Conservation (phyloP, 225 moss, liverwort and hornwort species). For the Asterella californica region DNA sequence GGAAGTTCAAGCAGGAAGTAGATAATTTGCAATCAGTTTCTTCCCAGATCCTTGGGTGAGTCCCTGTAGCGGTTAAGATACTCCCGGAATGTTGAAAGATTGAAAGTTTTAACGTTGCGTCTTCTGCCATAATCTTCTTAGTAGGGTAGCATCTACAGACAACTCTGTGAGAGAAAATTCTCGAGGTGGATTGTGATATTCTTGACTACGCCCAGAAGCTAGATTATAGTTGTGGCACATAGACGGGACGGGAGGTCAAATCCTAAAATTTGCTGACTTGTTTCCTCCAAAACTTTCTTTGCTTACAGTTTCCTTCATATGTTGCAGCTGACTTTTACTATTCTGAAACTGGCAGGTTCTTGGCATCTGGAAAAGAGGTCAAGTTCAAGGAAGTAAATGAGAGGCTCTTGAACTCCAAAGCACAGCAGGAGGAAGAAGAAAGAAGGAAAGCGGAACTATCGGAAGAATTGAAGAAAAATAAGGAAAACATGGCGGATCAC, state of each 20-base stretch:
- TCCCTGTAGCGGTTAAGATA: neutral
- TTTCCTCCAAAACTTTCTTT: neutral
- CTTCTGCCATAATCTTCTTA: neutral
- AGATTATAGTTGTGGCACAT: neutral
- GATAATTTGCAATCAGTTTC: slow-evolving; percentile 46
- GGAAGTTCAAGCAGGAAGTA: slow-evolving; percentile 69
- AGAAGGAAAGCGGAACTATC: slow-evolving; percentile 43
- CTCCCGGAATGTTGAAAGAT: too few species aligned
- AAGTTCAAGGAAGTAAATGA: slow-evolving; percentile 60
- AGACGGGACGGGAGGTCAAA: neutral
- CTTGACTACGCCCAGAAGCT: neutral
- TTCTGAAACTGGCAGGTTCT: slow-evolving; percentile 52
- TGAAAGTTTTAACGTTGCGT: too few species aligned
- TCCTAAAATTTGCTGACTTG: neutral
- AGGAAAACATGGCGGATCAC: slow-evolving; percentile 41
- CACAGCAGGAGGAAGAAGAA: slow-evolving; percentile 56
- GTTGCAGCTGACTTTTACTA: neutral
- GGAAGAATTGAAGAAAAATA: slow-evolving; percentile 47
- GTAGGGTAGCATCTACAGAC: neutral
- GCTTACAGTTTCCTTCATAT: neutral
- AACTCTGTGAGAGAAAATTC: neutral
- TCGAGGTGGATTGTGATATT: neutral
- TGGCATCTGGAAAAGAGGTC: slow-evolving; percentile 65
- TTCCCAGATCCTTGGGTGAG: slow-evolving; percentile 66
- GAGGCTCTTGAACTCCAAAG: slow-evolving; percentile 47